phyloP scores from a whole-genome alignment of 257 asterid species.

The Paulownia fortunei region DNA sequence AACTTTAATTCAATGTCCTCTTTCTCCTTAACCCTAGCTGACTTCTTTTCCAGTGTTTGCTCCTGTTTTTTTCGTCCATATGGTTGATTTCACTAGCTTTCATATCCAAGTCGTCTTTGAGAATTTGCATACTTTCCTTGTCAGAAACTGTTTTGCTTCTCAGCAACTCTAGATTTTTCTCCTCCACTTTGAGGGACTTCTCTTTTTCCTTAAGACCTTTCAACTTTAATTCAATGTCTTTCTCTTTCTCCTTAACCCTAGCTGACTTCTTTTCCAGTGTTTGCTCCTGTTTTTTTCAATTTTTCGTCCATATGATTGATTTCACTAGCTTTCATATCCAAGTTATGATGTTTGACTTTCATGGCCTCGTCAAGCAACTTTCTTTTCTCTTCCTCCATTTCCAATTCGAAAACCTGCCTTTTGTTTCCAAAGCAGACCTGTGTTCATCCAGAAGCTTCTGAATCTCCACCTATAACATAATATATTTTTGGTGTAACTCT shows the following conservation, averaged over 20 bases:
- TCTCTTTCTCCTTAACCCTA: constrained; percentile 78
- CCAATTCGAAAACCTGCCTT: constrained; percentile 63
- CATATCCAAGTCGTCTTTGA: constrained; percentile 56
- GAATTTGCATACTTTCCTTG: constrained; percentile 50
- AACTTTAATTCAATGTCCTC: constrained; percentile 62
- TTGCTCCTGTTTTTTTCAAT: constrained; percentile 65
- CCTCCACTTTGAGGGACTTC: constrained; percentile 61
- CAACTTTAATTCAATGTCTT: constrained; percentile 56
- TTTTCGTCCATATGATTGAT: constrained; percentile 70
- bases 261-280: constrained; percentile 64
- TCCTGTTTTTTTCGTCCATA: constrained; percentile 67
- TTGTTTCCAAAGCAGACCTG: constrained; percentile 51
- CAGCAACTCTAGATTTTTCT: constrained; percentile 48
- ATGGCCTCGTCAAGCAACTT: constrained; percentile 59
- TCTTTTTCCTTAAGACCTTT: constrained; percentile 72
- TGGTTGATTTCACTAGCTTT: constrained; percentile 66
- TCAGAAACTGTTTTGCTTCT: constrained; percentile 57
- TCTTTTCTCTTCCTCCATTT: constrained; percentile 58
- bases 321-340: constrained; percentile 60
- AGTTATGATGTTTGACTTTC: constrained; percentile 50
- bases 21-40: constrained; percentile 71
- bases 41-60: constrained; percentile 63
- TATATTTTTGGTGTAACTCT: no score
- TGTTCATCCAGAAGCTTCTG: constrained; percentile 72
- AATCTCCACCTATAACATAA: constrained; percentile 68